Conservation (phyloP, 768 basidiomycete species). For the Thelephora aurantiotincta region DNA sequence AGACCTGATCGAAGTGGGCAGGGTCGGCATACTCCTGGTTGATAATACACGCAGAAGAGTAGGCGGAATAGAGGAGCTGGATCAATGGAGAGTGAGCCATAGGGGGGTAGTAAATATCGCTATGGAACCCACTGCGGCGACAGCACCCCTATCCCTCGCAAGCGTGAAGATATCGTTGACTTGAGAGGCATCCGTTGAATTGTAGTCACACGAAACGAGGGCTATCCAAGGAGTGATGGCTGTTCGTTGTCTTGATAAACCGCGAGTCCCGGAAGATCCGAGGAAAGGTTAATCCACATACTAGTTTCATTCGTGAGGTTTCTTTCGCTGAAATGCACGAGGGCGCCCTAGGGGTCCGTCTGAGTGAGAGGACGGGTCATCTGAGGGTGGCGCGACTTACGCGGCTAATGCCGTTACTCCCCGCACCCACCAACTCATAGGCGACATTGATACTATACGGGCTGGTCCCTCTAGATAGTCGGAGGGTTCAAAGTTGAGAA, state of each 20-base stretch:
- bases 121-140: constrained; percentile 46
- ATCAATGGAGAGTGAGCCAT: background rate
- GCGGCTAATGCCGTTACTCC: constrained; percentile 30
- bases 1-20: constrained; percentile 47
- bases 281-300: constrained; percentile 4
- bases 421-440: constrained; percentile 41
- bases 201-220: constrained; percentile 69
- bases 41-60: constrained; percentile 61
- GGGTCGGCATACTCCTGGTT: constrained; percentile 57
- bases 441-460: constrained; percentile 34
- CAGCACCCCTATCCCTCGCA: constrained; percentile 65
- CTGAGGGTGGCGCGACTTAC: constrained; percentile 28
- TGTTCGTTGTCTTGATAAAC: constrained; percentile 10
- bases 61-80: constrained; percentile 67
- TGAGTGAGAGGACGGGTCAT: background rate
- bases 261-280: no score
- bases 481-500: background rate
- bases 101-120: background rate
- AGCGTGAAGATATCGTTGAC: constrained; percentile 71
- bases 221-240: constrained; percentile 87
- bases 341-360: constrained; percentile 43
- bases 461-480: constrained; percentile 23
- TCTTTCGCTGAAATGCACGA: constrained; percentile 74
- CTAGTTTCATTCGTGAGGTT: constrained; percentile 31
- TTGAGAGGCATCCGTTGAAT: constrained; percentile 48